Evolutionary conservation across 768 basidiomycete genomes (phyloP).

Genomic region (Phanerochaete sordida): DNA sequence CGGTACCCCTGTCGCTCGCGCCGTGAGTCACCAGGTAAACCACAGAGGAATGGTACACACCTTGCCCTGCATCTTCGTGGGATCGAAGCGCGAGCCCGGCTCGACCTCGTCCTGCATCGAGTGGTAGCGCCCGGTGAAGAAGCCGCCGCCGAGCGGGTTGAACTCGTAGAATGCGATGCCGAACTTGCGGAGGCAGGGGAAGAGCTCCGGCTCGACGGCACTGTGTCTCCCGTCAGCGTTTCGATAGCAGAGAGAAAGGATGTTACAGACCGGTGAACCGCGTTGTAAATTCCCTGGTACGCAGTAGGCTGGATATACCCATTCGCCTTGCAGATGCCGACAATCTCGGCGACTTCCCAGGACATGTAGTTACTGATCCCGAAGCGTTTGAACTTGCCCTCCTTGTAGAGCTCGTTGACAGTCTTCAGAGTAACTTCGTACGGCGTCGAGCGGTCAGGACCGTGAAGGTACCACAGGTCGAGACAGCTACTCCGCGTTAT

Average conservation of each 20-base stretch:
- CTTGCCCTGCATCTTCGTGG: conserved; percentile 40
- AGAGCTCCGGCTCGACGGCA: conserved; percentile 35
- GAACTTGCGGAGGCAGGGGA: conserved; percentile 40
- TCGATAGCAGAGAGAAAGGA: neutral
- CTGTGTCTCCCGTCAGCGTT: conserved; percentile 18
- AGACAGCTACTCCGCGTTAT: conserved; percentile 17
- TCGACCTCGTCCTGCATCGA: conserved; percentile 38
- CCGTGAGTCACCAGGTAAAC: too few species aligned
- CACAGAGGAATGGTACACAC: too few species aligned
- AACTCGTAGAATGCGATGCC: conserved; percentile 39
- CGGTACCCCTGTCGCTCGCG: conserved; percentile 36
- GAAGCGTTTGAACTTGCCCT: conserved; percentile 48
- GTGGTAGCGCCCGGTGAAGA: conserved; percentile 38
- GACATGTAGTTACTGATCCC: conserved; percentile 42
- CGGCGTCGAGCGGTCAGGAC: conserved; percentile 39
- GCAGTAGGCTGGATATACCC: conserved; percentile 46
- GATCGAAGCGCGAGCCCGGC: conserved; percentile 58
- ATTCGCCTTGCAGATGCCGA: conserved; percentile 36
- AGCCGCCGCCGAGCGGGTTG: conserved; percentile 37
- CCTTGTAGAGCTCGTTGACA: conserved; percentile 45
- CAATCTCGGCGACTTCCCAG: conserved; percentile 46
- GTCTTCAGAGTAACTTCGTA: conserved; percentile 45
- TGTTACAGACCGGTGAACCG: conserved; percentile 31
- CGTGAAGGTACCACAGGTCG: conserved; percentile 49
- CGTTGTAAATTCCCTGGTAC: conserved; percentile 48